phyloP scores from a whole-genome alignment of 75 land plant species.

The Cupressus sempervirens region DNA sequence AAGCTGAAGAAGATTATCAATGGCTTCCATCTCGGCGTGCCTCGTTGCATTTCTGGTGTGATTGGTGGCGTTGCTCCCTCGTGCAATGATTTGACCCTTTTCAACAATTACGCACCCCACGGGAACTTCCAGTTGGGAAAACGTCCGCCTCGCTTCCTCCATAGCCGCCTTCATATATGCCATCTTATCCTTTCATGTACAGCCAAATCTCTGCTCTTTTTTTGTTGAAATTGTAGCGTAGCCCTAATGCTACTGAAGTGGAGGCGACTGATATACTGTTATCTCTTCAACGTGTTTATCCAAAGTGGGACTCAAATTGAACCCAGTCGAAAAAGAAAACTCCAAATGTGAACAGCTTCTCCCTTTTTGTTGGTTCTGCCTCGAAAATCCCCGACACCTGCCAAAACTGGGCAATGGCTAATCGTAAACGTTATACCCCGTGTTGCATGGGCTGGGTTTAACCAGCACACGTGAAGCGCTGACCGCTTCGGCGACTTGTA shows the following conservation, averaged over 20 bases:
- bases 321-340: neutral
- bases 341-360: neutral
- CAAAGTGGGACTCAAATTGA: neutral
- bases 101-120: slow-evolving; percentile 82
- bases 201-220: too few relatives aligned
- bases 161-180: neutral
- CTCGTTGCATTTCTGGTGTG: slow-evolving; percentile 86
- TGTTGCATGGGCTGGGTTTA: too few relatives aligned
- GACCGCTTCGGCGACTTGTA: too few relatives aligned
- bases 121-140: slow-evolving; percentile 63
- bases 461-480: too few relatives aligned
- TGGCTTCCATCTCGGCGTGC: slow-evolving; percentile 98
- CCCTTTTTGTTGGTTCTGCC: too few relatives aligned
- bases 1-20: slow-evolving; percentile 54
- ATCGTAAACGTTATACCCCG: too few relatives aligned
- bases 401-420: too few relatives aligned
- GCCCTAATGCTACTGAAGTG: too few relatives aligned
- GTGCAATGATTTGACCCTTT: slow-evolving; percentile 59
- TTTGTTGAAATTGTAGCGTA: too few relatives aligned
- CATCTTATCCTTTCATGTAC: neutral
- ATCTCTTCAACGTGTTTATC: neutral
- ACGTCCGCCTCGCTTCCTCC: slow-evolving; percentile 48
- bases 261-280: neutral
- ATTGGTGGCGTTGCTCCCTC: slow-evolving; percentile 72
- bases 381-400: neutral